Base-by-base conservation (phyloP, 768 basidiomycete species). In the Suillus spraguei region DNA sequence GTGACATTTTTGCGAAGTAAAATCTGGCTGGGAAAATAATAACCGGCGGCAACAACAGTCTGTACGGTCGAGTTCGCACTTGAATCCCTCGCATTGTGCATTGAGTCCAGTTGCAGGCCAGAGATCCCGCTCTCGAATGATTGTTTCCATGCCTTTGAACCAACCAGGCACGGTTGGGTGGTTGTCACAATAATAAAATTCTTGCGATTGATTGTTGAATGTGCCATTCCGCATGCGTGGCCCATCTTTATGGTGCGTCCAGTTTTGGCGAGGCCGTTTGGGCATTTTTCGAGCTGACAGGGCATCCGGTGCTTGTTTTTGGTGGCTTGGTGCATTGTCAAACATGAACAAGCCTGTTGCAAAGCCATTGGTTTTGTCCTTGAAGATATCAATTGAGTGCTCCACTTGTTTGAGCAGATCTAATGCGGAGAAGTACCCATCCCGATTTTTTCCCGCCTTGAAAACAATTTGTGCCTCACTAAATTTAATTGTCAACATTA, bases 311-410 rank as follows among this genome's bases (percentile, higher is more conserved):
- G 74, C 62, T 1, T 63, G 66, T 47, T 73, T 73, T 8, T 61
- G 55, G 53, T 76, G 74, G 11, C 71, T 71, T 1, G 67, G 53
- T 8, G 74, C 71, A 61, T 76, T 74, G 60, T 76, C 68, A 38
- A 64, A 72, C 13, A 71, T 64, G 36, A 76, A 65, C 49, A 74
- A 47, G 56, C 71, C 69, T 1, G 64, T 35, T 4, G 71, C 63
- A 16, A 66, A 20, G 1, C 66, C 68, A 22, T 64, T 46, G 11
- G 46, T 67, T 49, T 67, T 22, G 14, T 60, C 17, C 16, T 66
- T 17, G 1, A 74, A 56, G 41, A 76, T 67, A 42, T 71, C 62
- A 39, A 72, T 72, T 2, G 73, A 65, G 6, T 61, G 22, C 3
- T 41, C 46, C 14, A 62, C 66, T 11, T 74, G 73, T 33, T 24